Base-by-base conservation (phyloP, 2,329 filamentous ascomycete genomes). In the Dactylellina cionopaga region DNA sequence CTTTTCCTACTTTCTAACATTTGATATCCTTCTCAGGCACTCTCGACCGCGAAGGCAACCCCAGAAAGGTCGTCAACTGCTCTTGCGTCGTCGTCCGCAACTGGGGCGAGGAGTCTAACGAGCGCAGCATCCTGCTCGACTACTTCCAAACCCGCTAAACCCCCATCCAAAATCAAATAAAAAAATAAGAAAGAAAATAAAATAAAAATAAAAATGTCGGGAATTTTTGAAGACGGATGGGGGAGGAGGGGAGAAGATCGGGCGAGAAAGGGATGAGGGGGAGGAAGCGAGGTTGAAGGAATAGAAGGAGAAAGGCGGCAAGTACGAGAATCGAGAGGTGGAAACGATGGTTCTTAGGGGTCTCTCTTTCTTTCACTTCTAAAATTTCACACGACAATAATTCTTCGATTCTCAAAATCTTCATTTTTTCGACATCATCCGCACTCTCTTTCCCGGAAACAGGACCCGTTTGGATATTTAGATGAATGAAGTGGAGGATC, bases 41-140 rank as follows among this genome's bases (percentile, higher is more conserved):
- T 80, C 89, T 99, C 80, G 95, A 99, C 87, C 94, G 95, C 82
- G 95, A 99, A 86, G 95, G 95, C 80, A 99, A 99, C 85, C 92
- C 95, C 81, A 92, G 95, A 85, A 99, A 99, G 90, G 94, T 99
- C 79, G 95, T 99, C 87, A 99, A 99, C 91, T 99, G 95, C 92
- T 98, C 94, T 82, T 98, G 95, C 88, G 95, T 99, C 81, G 95
- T 99, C 76, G 95, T 99, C 81, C 94, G 95, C 87, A 93, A 99
- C 85, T 99, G 95, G 95, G 95, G 95, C 88, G 95, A 98, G 89
- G 95, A 99, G 88, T 96, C 91, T 78, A 93, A 96, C 87, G 95
- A 99, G 89, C 93, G 95, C 82, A 92, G 90, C 81, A 92, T 98
- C 85, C 91, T 99, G 83, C 92, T 99, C 84, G 96, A 99, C 90